phyloP scores from a whole-genome alignment of 345 rosid genomes.

The Viola odorata region DNA sequence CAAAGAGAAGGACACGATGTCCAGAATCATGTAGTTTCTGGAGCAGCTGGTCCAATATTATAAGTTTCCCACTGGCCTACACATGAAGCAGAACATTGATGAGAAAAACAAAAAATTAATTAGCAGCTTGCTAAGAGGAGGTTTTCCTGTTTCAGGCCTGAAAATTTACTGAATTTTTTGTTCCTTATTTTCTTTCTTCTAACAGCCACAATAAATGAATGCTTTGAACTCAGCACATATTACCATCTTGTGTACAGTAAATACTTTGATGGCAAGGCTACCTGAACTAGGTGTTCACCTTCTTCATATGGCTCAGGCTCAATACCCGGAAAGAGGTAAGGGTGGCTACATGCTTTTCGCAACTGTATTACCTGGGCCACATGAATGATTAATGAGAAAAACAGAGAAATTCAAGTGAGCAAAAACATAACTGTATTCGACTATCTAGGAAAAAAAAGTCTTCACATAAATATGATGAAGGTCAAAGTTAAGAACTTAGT shows the following conservation, averaged over 20 bases:
- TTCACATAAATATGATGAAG: too few species aligned
- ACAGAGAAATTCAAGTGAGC: neutral
- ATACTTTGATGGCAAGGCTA: slow-evolving; percentile 21
- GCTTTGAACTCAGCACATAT: neutral
- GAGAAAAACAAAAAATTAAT: neutral
- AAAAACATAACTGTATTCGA: slow-evolving; percentile 7
- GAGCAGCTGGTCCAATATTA: slow-evolving; percentile 68
- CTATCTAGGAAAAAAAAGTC: neutral
- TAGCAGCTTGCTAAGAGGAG: neutral
- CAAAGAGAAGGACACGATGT: slow-evolving; percentile 82
- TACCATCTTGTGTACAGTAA: neutral
- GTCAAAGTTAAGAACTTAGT: slow-evolving; percentile 18
- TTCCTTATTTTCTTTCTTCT: neutral
- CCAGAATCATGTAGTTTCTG: slow-evolving; percentile 53
- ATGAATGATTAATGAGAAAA: slow-evolving; percentile 9
- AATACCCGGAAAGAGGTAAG: slow-evolving; percentile 88
- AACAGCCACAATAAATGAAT: neutral
- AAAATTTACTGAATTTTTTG: neutral
- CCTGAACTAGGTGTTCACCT: slow-evolving; percentile 93
- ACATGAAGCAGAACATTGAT: neutral
- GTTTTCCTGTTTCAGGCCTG: neutral
- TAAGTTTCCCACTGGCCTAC: slow-evolving; percentile 84
- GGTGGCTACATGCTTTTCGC: slow-evolving; percentile 91
- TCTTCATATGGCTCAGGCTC: slow-evolving; percentile 93
- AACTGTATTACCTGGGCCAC: slow-evolving; percentile 66